A percentile compares a stretch with the other conserved stretches of the same genome.
Evolutionary conservation across 78 protist species (phyloP).

Genomic region (Dictyostelium discoideum): DNA sequence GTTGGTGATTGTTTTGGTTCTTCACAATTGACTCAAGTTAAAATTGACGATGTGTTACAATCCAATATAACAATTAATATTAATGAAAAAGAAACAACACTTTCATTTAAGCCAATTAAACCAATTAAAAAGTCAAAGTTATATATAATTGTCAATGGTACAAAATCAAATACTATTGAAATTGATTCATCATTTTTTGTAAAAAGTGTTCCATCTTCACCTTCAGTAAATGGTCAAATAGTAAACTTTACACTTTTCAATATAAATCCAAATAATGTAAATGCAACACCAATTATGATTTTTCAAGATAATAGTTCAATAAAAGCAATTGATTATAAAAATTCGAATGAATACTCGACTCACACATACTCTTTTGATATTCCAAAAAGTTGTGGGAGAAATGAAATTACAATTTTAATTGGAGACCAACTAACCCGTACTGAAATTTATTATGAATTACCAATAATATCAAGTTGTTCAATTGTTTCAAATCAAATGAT

Average conservation of each 20-base stretch:
- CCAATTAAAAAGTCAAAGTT: no score
- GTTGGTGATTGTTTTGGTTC: background rate
- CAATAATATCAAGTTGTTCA: background rate
- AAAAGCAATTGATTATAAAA: background rate
- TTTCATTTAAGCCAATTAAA: background rate
- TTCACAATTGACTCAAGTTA: background rate
- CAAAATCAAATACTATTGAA: no score
- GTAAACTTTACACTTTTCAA: no score
- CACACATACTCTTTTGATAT: background rate
- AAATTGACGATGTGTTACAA: background rate
- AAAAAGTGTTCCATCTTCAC: no score
- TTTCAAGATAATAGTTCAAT: background rate
- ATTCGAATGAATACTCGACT: background rate
- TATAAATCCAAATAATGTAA: no score
- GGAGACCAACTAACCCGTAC: background rate
- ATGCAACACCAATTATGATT: no score
- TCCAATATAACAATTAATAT: background rate
- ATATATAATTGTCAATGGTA: no score
- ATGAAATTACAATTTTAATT: background rate
- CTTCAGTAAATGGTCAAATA: no score
- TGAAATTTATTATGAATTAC: background rate
- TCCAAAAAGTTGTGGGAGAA: background rate
- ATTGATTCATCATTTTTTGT: no score
- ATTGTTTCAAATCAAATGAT: background rate
- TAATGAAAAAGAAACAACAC: background rate